Conservation (phyloP, 306 rosid genomes). For the Rosa lucieae region DNA sequence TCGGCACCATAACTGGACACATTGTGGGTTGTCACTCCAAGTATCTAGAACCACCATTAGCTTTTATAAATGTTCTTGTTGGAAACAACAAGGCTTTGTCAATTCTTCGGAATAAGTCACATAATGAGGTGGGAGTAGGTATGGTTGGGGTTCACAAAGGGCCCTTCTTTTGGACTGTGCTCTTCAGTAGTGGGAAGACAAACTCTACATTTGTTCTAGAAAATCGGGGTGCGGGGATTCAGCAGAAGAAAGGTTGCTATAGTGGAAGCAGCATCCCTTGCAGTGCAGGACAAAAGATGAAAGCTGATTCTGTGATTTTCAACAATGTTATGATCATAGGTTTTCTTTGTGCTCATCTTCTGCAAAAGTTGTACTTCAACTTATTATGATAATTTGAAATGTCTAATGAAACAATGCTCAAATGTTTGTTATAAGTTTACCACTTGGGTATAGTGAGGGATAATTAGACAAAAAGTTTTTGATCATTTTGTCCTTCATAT, state of each 20-base stretch:
- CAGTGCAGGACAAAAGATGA: slow-evolving; percentile 40
- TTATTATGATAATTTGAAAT: slow-evolving; percentile 11
- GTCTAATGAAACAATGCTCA: slow-evolving; percentile 12
- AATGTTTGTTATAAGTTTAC: slow-evolving; percentile 8
- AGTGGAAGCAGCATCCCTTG: slow-evolving; percentile 79
- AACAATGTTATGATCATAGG: slow-evolving; percentile 20
- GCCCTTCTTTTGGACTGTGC: slow-evolving; percentile 78
- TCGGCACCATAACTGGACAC: slow-evolving; percentile 68
- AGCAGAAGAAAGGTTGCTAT: slow-evolving; percentile 78
- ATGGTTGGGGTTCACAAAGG: slow-evolving; percentile 68
- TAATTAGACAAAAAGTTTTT: neutral
- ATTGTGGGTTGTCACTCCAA: slow-evolving; percentile 64
- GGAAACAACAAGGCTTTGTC: slow-evolving; percentile 52
- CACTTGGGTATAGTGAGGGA: neutral
- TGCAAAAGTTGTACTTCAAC: slow-evolving; percentile 29
- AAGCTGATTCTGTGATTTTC: slow-evolving; percentile 20
- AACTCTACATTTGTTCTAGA: slow-evolving; percentile 84
- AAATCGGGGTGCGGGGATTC: slow-evolving; percentile 68
- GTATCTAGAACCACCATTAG: slow-evolving; percentile 68
- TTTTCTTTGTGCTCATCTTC: slow-evolving; percentile 30
- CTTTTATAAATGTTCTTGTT: slow-evolving; percentile 51
- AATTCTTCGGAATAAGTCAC: slow-evolving; percentile 63
- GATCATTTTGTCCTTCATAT: neutral
- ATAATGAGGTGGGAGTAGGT: slow-evolving; percentile 81
- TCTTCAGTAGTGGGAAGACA: slow-evolving; percentile 66